These are phyloP conservation scores for Pneumocystis carinii DNA, from an alignment of 1,139 yeast genomes.

Conservation along the genomic window DNA sequence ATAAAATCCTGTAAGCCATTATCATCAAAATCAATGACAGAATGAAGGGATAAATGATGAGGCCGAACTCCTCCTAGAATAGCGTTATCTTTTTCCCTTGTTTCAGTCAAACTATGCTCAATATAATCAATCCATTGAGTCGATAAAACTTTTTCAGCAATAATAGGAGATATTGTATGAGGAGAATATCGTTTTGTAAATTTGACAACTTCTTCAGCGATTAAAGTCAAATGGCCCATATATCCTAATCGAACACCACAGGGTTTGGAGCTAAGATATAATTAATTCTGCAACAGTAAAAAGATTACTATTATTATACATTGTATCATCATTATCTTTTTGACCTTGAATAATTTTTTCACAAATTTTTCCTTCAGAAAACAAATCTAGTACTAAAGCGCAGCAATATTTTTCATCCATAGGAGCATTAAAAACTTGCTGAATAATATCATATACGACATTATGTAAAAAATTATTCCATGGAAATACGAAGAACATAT, in stretches of 20 bases:
- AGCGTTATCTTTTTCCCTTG: conserved; percentile 90
- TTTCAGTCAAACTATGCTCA: conserved; percentile 66
- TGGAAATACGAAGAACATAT: conserved; percentile 75
- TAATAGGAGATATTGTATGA: conserved; percentile 42
- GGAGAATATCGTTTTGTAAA: conserved; percentile 66
- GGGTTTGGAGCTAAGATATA: conserved; percentile 10
- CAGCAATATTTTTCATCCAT: conserved; percentile 87
- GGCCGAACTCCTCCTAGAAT: conserved; percentile 68
- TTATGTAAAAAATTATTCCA: conserved; percentile 97
- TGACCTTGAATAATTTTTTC: conserved; percentile 74
- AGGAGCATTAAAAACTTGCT: conserved; percentile 87
- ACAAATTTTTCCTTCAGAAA: conserved; percentile 64
- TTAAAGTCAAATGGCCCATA: conserved; percentile 92
- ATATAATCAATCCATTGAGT: conserved; percentile 75
- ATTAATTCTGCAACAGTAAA: background rate
- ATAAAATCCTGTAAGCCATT: conserved; percentile 18
- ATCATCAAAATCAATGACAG: conserved; percentile 29
- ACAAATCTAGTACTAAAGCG: conserved; percentile 72
- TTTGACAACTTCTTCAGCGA: conserved; percentile 94
- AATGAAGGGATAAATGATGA: conserved; percentile 16
- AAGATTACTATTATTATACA: conserved; percentile 17
- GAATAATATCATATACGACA: conserved; percentile 93
- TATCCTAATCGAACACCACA: conserved; percentile 64
- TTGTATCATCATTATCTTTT: conserved; percentile 45
- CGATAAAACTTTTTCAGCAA: conserved; percentile 40